Conservation (phyloP, 2,329 filamentous ascomycete genomes). For the Ophiostoma angusticollis region DNA sequence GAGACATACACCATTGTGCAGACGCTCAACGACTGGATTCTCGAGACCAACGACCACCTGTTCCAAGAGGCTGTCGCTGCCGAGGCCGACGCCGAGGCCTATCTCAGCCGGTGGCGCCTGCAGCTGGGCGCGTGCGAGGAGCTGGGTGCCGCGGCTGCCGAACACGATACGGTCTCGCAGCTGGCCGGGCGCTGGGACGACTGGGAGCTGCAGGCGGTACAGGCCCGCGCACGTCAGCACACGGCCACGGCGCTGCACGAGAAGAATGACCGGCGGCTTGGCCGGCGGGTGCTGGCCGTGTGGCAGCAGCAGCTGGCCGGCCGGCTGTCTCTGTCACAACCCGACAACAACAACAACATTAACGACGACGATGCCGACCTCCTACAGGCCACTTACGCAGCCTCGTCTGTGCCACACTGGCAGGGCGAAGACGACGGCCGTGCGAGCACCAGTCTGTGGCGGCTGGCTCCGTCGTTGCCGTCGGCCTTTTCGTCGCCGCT, state of each 20-base stretch:
- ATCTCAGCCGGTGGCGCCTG: constrained; percentile 12
- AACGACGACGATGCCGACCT: not conserved
- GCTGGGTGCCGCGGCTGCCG: constrained; percentile 9
- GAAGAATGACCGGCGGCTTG: constrained; percentile 13
- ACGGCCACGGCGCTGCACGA: constrained; percentile 13
- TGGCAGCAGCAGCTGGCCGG: constrained; percentile 12
- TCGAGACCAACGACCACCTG: constrained; percentile 14
- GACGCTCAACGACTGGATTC: constrained; percentile 14
- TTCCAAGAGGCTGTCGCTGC: constrained; percentile 10
- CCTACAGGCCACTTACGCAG: constrained; percentile 2
- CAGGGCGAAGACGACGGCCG: not conserved
- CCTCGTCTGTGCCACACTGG: not conserved
- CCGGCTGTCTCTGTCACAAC: not conserved
- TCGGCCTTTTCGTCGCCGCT: constrained; percentile 2
- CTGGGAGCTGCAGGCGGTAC: constrained; percentile 17
- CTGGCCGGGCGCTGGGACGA: constrained; percentile 10
- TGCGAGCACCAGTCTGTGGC: not conserved
- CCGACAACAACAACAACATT: not conserved
- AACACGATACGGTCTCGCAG: constrained; percentile 7
- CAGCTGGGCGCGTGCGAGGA: constrained; percentile 2
- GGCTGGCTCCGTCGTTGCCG: not conserved
- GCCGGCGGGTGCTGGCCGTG: constrained; percentile 9
- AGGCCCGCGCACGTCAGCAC: constrained; percentile 11
- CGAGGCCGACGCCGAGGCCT: constrained; percentile 12
- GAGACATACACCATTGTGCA: constrained; percentile 4